Evolutionary conservation across 129 eudicot species (phyloP).

Genomic region (Saposhnikovia divaricata): DNA sequence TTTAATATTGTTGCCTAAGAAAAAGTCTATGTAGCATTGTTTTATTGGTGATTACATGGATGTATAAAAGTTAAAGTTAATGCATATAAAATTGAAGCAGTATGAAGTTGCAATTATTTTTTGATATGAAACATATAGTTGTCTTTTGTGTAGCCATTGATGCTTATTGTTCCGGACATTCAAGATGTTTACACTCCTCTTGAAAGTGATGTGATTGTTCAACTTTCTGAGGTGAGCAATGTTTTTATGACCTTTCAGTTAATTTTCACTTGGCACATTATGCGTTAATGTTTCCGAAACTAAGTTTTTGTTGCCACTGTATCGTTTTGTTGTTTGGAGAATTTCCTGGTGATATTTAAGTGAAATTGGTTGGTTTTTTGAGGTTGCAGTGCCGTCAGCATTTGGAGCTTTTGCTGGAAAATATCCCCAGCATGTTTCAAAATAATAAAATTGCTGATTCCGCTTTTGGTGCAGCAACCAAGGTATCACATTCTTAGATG

Average conservation of each 20-base stretch:
- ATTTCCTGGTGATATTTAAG: conserved; percentile 2
- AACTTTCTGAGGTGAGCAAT: conserved; percentile 70
- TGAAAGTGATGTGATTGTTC: conserved; percentile 83
- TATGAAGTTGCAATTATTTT: not conserved
- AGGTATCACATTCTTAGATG: conserved; percentile 37
- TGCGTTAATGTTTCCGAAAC: not conserved
- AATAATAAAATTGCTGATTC: conserved; percentile 83
- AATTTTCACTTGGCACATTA: not conserved
- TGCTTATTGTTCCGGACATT: conserved; percentile 96
- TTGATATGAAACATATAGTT: not conserved
- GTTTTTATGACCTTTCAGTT: conserved; percentile 6
- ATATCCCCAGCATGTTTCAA: conserved; percentile 89
- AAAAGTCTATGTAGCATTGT: not conserved
- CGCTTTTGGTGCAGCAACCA: conserved; percentile 93
- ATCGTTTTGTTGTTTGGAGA: not conserved
- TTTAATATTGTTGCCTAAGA: not conserved
- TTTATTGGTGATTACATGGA: not conserved
- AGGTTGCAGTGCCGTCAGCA: conserved; percentile 76
- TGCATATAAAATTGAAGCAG: not conserved
- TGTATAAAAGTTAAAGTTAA: not conserved
- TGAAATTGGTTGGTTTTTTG: conserved; percentile 17
- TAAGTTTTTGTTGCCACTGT: not conserved
- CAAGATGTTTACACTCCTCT: conserved; percentile 99
- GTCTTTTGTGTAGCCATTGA: conserved; percentile 68
- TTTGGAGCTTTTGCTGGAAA: conserved; percentile 82